These are phyloP conservation scores for Zymoseptoria tritici DNA, from an alignment of 2,329 filamentous ascomycete genomes.

Conservation along the genomic window DNA sequence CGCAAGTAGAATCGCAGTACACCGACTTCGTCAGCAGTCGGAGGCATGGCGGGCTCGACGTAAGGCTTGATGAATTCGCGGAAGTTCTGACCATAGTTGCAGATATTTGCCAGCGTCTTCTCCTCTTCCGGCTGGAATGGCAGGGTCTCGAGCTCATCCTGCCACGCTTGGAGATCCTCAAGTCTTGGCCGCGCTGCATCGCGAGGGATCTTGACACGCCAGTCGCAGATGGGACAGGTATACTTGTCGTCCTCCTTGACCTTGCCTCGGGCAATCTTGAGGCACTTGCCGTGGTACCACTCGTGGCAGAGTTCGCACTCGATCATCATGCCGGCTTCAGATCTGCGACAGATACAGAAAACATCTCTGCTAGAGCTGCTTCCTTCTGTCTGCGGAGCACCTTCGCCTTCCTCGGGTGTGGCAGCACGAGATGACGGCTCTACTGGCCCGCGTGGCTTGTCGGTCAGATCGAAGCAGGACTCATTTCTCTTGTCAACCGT, in stretches of 20 bases:
- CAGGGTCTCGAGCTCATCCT: conserved; percentile 63
- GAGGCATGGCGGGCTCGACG: conserved; percentile 67
- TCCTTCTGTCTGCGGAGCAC: conserved; percentile 32
- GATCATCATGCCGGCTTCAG: conserved; percentile 98
- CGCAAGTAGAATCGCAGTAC: conserved; percentile 91
- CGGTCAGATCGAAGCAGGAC: conserved; percentile 84
- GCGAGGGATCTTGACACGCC: conserved; percentile 90
- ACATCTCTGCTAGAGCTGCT: conserved; percentile 61
- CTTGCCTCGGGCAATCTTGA: conserved; percentile 95
- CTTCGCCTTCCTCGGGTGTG: conserved; percentile 44
- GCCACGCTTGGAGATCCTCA: conserved; percentile 77
- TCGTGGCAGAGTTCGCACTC: conserved; percentile 97
- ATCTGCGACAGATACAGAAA: conserved; percentile 90
- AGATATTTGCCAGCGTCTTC: conserved; percentile 74
- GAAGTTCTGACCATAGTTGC: conserved; percentile 77
- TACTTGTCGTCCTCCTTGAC: conserved; percentile 98
- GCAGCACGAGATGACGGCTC: conserved; percentile 86
- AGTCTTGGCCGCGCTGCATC: conserved; percentile 93
- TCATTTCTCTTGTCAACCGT: conserved; percentile 83
- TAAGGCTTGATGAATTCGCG: conserved; percentile 72
- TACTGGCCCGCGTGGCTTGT: conserved; percentile 81
- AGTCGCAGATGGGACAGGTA: conserved; percentile 96
- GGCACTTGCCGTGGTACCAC: conserved; percentile 97
- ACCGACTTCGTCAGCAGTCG: conserved; percentile 76
- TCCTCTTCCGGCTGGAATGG: conserved; percentile 97